phyloP scores from a whole-genome alignment of 2,329 filamentous ascomycete species.

The Alternaria triticina region DNA sequence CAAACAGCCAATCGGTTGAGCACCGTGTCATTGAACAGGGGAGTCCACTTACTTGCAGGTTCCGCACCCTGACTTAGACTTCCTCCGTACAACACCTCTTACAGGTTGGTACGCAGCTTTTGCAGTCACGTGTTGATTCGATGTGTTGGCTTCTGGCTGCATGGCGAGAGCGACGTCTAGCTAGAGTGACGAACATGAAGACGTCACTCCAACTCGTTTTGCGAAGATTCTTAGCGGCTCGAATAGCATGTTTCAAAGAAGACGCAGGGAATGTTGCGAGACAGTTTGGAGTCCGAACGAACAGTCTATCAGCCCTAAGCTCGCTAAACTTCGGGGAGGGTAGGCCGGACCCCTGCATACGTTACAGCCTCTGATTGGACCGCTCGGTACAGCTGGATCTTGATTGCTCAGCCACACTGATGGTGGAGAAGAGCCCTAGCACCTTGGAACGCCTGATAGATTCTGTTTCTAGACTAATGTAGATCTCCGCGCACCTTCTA shows the following conservation, averaged over 20 bases:
- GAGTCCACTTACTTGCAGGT: slow-evolving; percentile 12
- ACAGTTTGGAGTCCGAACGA: not conserved
- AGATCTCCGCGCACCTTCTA: no score
- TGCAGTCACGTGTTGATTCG: not conserved
- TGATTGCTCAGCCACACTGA: not conserved
- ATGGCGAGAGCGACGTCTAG: not conserved
- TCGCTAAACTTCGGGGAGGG: not conserved
- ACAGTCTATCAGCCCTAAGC: not conserved
- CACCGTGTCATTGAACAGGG: not conserved
- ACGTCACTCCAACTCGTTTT: not conserved
- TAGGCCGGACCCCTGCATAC: not conserved
- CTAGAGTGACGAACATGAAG: not conserved
- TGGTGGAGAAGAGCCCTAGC: not conserved
- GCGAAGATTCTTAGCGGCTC: not conserved
- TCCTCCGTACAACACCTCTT: not conserved
- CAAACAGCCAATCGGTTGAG: not conserved
- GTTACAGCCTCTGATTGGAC: not conserved
- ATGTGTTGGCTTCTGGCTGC: not conserved
- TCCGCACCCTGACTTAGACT: slow-evolving; percentile 6
- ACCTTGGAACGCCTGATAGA: no score
- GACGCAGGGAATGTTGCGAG: not conserved
- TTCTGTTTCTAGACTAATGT: no score
- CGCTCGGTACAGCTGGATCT: not conserved
- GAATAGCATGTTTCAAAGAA: not conserved
- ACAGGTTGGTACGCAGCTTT: not conserved